A percentile compares a stretch with the other conserved stretches of the same genome.
phyloP scores from a whole-genome alignment of 1,284 basidiomycete species.

The Hypsizygus ulmarius region DNA sequence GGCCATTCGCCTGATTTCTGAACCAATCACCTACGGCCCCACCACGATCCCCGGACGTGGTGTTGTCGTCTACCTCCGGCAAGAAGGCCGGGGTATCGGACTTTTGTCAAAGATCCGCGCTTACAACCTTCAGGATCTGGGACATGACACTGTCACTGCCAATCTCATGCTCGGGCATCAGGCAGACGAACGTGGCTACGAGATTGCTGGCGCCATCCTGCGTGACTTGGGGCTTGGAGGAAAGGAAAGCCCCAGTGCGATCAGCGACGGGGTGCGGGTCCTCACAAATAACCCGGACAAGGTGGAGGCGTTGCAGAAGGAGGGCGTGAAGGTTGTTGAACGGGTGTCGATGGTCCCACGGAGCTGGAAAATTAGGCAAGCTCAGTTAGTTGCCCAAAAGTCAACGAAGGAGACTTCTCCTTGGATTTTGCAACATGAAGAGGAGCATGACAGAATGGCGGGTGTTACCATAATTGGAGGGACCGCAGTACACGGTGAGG shows the following conservation, averaged over 20 bases:
- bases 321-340: conserved; percentile 81
- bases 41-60: conserved; percentile 75
- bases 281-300: conserved; percentile 99
- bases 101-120: conserved; percentile 95
- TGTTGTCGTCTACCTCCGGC: conserved; percentile 95
- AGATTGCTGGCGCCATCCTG: conserved; percentile 87
- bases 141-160: conserved; percentile 97
- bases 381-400: conserved; percentile 28
- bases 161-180: conserved; percentile 94
- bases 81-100: conserved; percentile 99
- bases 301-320: conserved; percentile 82
- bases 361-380: conserved; percentile 69
- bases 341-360: conserved; percentile 94
- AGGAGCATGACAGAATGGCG: conserved; percentile 45
- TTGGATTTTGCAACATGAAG: conserved; percentile 31
- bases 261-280: conserved; percentile 66
- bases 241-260: conserved; percentile 35
- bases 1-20: conserved; percentile 88
- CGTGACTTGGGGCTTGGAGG: conserved; percentile 79
- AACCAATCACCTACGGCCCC: conserved; percentile 50
- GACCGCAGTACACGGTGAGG: conserved; percentile 76
- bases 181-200: conserved; percentile 94
- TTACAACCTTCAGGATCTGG: conserved; percentile 98
- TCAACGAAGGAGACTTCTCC: conserved; percentile 21
- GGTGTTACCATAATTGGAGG: conserved; percentile 88